These are phyloP conservation scores for Toxoplasma gondii DNA, from an alignment of 169 alveolate species.

Conservation along the genomic window DNA sequence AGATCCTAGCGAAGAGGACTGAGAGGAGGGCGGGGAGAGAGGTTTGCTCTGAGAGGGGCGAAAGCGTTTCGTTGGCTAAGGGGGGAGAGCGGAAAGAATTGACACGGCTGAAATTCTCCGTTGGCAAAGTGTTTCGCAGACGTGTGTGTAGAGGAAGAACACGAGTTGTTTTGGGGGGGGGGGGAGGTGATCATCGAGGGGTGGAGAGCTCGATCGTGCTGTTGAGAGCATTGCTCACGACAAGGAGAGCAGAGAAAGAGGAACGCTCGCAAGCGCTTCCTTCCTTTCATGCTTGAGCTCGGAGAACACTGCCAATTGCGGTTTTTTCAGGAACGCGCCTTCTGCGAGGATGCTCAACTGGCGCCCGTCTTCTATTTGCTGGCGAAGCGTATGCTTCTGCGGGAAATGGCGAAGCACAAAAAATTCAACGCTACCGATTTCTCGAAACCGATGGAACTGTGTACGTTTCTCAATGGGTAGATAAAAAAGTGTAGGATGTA, in stretches of 20 bases:
- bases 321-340: slow-evolving; percentile 54
- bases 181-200: too few relatives aligned
- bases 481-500: too few relatives aligned
- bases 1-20: background rate
- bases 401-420: slow-evolving; percentile 58
- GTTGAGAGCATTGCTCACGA: too few relatives aligned
- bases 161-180: background rate
- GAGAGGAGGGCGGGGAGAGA: background rate
- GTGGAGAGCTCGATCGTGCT: too few relatives aligned
- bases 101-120: background rate
- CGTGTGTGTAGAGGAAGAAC: background rate
- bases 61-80: too few relatives aligned
- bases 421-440: slow-evolving; percentile 39
- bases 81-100: background rate
- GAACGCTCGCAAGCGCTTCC: too few relatives aligned
- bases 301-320: background rate
- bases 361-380: slow-evolving; percentile 60
- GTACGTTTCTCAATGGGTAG: background rate
- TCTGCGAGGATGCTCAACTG: slow-evolving; percentile 65
- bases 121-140: background rate
- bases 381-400: slow-evolving; percentile 68
- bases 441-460: slow-evolving; percentile 50
- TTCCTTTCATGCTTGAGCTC: background rate
- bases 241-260: background rate
- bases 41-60: background rate